Percentiles rank a stretch among this genome's conserved stretches.
Conservation (phyloP, 192 early-diverging fungal genomes). For the Lobosporangium transversale region DNA sequence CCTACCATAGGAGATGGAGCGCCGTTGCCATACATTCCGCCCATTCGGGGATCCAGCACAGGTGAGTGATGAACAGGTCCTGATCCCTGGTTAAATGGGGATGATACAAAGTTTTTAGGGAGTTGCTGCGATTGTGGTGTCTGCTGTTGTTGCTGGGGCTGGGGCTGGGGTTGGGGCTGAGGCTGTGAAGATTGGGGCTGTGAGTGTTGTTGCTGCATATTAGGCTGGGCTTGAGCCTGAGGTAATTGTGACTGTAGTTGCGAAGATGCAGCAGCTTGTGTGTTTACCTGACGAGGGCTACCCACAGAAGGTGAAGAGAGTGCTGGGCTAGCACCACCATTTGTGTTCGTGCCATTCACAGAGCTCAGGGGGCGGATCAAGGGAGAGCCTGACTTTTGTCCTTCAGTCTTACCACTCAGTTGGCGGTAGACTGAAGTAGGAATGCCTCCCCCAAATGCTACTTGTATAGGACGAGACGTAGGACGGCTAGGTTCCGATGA, state of each 20-base stretch:
- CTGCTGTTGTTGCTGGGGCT: conserved; percentile 12
- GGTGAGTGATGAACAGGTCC: conserved; percentile 42
- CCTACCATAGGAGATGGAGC: conserved; percentile 34
- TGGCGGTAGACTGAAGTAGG: conserved; percentile 70
- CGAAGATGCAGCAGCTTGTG: conserved; percentile 8
- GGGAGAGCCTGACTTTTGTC: conserved; percentile 38
- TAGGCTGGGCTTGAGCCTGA: conserved; percentile 17
- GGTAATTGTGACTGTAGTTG: conserved; percentile 14
- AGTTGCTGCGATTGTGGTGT: conserved; percentile 1
- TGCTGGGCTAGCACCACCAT: conserved; percentile 37
- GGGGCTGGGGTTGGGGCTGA: conserved; percentile 14
- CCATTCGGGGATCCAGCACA: conserved; percentile 38
- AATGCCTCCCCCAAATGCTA: conserved; percentile 61
- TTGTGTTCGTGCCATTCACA: conserved; percentile 19
- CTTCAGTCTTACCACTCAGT: conserved; percentile 63
- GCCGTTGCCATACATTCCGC: conserved; percentile 33
- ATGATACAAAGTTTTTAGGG: conserved; percentile 31
- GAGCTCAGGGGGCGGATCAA: conserved; percentile 41
- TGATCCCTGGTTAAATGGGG: conserved; percentile 21
- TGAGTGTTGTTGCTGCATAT: not conserved
- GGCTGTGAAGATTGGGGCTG: not conserved
- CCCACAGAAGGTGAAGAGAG: conserved; percentile 32
- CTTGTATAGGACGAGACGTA: conserved; percentile 38
- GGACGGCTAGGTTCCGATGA: conserved; percentile 29
- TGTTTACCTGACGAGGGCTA: conserved; percentile 37